These are phyloP conservation scores for Chlorella ohadii DNA, from an alignment of 139 green algal species.

Conservation along the genomic window DNA sequence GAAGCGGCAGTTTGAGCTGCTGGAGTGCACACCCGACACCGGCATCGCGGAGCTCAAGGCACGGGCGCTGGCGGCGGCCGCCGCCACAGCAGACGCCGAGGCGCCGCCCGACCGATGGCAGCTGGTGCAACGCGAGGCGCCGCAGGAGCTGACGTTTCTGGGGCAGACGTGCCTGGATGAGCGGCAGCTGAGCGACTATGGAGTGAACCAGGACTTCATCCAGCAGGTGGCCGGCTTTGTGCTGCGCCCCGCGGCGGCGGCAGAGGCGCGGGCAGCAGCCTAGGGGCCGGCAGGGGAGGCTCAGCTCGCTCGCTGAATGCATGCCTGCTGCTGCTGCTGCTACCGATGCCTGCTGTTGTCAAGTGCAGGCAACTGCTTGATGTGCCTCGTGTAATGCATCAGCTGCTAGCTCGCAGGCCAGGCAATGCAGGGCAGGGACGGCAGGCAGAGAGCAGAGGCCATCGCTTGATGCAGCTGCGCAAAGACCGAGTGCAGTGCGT, in stretches of 20 bases:
- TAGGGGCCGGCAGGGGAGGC: no score
- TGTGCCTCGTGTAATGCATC: no score
- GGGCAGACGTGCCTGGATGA: neutral
- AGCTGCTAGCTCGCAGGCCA: no score
- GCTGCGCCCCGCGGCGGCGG: neutral
- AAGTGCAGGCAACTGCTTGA: no score
- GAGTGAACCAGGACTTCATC: conserved; percentile 13
- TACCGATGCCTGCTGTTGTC: no score
- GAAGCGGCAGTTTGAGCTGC: conserved; percentile 6
- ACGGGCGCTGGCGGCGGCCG: neutral
- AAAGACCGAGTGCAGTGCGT: no score
- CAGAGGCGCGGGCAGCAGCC: no score
- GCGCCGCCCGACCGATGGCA: neutral
- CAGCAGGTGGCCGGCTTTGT: conserved; percentile 7
- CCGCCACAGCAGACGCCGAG: neutral
- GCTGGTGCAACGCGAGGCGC: neutral
- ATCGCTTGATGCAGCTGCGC: no score
- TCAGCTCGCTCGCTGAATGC: no score
- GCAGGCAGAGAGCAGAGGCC: no score
- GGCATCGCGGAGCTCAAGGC: conserved; percentile 1
- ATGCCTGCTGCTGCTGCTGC: no score
- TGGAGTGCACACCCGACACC: neutral
- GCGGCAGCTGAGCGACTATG: conserved; percentile 9
- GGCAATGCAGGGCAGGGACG: no score
- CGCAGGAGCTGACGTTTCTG: neutral